Evolutionary conservation across 495 filamentous ascomycete species (phyloP).

Genomic region (Xylaria curta): DNA sequence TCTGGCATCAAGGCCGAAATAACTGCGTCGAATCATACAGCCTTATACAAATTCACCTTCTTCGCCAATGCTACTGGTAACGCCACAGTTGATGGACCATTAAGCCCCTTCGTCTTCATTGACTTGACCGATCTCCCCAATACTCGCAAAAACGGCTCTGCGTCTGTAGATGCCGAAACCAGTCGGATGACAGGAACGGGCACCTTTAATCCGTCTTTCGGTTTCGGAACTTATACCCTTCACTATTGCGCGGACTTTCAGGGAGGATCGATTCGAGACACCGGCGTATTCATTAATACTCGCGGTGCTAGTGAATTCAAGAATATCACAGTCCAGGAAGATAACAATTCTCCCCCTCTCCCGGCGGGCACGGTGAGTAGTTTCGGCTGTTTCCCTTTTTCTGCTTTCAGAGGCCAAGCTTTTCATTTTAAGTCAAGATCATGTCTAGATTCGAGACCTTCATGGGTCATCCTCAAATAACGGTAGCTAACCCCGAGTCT

Average conservation of each 20-base stretch:
- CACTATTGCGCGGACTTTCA: constrained; percentile 72
- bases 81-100: constrained; percentile 42
- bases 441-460: not conserved
- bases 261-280: constrained; percentile 62
- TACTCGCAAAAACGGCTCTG: constrained; percentile 62
- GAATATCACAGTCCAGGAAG: constrained; percentile 56
- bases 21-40: constrained; percentile 66
- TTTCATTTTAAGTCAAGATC: not conserved
- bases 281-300: constrained; percentile 65
- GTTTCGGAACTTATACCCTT: constrained; percentile 62
- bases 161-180: constrained; percentile 54
- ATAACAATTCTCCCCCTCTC: constrained; percentile 61
- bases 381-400: not conserved
- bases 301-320: constrained; percentile 57
- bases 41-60: constrained; percentile 71
- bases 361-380: constrained; percentile 57
- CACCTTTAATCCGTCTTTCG: constrained; percentile 69
- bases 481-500: not conserved
- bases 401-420: not conserved
- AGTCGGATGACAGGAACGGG: constrained; percentile 69
- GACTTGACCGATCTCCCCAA: constrained; percentile 68
- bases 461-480: not conserved
- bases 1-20: constrained; percentile 67
- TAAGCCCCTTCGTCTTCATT: constrained; percentile 63
- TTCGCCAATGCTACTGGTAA: constrained; percentile 46